Evolutionary conservation across 2,329 filamentous ascomycete species (phyloP), one percentile per base, ranked within the genome.

Genomic region (Pseudogymnoascus sp.): DNA sequence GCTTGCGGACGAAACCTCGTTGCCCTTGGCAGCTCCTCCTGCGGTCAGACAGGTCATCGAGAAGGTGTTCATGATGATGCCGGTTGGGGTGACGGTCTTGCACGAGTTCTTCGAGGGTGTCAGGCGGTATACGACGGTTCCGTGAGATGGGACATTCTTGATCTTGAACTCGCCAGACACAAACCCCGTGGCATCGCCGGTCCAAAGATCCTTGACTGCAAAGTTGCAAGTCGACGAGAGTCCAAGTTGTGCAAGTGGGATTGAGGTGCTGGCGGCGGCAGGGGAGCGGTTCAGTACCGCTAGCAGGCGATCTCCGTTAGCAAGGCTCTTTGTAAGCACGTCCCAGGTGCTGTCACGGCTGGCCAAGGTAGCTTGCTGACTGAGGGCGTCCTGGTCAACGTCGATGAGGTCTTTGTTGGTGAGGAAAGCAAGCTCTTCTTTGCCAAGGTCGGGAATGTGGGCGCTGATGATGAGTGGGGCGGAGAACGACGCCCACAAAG

Each of bases 1-100:
- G 3, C 69, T 64, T 4, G 68, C 66, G 69, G 76, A 80, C 0
- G 36, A 68, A 5, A 78, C 67, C n/a, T 18, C 29, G 5, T 63
- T 67, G 6, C 69, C 68, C 1, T 68, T 65, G 4, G 74, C 76
- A 31, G 45, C 45, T 16, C 45, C 45, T 51, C 45, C 45, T 51
- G 23, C 23, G 4, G 77, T 77, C 36, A 82, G 70, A 65, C 78
- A 80, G 31, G 75, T 74, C 8, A 76, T 70, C 1, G 77, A 79
- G 21, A 74, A 76, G 0, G 79, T 80, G 67, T 81, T 81, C 70
- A 82, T 80, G 60, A 82, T 76, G 68, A 79, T 75, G 4, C 80
- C 80, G 0, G 79, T 82, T 0, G 79, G 78, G 7, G 73, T 74
- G 8, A 73, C 68, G 18, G 67, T 66, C 16, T 67, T 66, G 37